A percentile compares a stretch with the other conserved stretches of the same genome.
These are phyloP conservation scores for Hyaloraphidium curvatum DNA, from an alignment of 192 early-diverging fungal genomes.

Conservation along the genomic window DNA sequence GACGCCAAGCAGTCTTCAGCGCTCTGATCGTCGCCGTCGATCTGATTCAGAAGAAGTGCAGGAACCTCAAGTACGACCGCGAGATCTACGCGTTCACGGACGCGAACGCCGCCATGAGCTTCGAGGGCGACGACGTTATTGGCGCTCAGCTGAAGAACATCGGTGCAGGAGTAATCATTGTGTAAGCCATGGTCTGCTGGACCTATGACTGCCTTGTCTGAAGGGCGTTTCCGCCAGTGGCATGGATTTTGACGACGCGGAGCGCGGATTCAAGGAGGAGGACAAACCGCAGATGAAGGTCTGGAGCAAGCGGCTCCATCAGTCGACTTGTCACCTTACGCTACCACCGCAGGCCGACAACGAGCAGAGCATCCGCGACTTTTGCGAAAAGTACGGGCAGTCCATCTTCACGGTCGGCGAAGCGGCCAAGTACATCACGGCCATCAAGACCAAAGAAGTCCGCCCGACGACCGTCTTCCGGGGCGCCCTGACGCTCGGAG, in stretches of 20 bases:
- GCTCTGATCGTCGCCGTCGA: slow-evolving; percentile 34
- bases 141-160: slow-evolving; percentile 8
- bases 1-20: slow-evolving; percentile 35
- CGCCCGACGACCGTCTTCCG: slow-evolving; percentile 32
- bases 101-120: slow-evolving; percentile 24
- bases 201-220: not conserved
- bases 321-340: not conserved
- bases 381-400: slow-evolving; percentile 13
- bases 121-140: slow-evolving; percentile 16
- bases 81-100: slow-evolving; percentile 44
- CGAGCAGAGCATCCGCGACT: slow-evolving; percentile 25
- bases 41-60: slow-evolving; percentile 30
- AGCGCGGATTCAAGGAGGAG: slow-evolving; percentile 6
- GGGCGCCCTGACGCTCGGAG: slow-evolving; percentile 29
- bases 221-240: too few species aligned
- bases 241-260: slow-evolving; percentile 19
- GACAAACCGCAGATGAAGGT: slow-evolving; percentile 10
- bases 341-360: slow-evolving; percentile 16
- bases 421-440: slow-evolving; percentile 19
- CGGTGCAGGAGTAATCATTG: slow-evolving; percentile 19
- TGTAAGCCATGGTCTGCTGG: slow-evolving; percentile 20
- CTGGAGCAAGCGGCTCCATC: not conserved
- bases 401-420: slow-evolving; percentile 24
- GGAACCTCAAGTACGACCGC: slow-evolving; percentile 39
- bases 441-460: slow-evolving; percentile 30